Evolutionary conservation across 2,329 filamentous ascomycete genomes (phyloP), one percentile per base, ranked within the genome.

Genomic region (Exophiala bonariae): DNA sequence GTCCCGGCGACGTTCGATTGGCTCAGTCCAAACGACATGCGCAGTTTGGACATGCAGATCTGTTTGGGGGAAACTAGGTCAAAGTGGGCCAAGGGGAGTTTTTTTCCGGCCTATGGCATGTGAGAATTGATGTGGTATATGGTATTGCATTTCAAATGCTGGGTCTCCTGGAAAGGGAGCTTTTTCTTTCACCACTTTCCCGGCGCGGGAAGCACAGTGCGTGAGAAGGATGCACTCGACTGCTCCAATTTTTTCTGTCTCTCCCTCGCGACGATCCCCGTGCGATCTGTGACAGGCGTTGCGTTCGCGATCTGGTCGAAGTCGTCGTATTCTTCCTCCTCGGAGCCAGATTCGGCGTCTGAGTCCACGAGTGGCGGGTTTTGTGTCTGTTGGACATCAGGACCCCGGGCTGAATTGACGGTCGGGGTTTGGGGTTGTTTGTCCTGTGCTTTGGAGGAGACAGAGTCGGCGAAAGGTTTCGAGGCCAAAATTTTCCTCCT

Each of bases 291-390:
- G 14, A 95, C 82, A 0, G 89, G 89, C 3, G 89, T 92, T 0
- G 93, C 92, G 59, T 91, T 83, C 62, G 96, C 95, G 66, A 99
- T 95, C 57, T 86, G 86, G 63, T 97, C 92, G 63, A 97, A 96
- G 40, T 89, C 86, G 34, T 59, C 57, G 42, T 53, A 59, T 37
- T 87, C 86, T 44, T 93, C 86, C 13, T 82, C 79, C 1, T 76
- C 82, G 3, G 85, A 88, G 50, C 87, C 87, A 1, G 86, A 83
- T 61, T 86, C 82, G 2, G 79, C 79, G 43, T 88, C 82, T 0
- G 82, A 81, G 47, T 88, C 85, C 1, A 79, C 75, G 8, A 63
- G 59, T 26, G 34, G 31, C 8, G 38, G 39, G 6, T 14, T 39
- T 35, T 22, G 41, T 41, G 32, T 46, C 43, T 44, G 40, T 20